Percentiles rank a stretch among this genome's conserved stretches.
Evolutionary conservation across 768 basidiomycete species (phyloP).

Genomic region (Serendipita indica): DNA sequence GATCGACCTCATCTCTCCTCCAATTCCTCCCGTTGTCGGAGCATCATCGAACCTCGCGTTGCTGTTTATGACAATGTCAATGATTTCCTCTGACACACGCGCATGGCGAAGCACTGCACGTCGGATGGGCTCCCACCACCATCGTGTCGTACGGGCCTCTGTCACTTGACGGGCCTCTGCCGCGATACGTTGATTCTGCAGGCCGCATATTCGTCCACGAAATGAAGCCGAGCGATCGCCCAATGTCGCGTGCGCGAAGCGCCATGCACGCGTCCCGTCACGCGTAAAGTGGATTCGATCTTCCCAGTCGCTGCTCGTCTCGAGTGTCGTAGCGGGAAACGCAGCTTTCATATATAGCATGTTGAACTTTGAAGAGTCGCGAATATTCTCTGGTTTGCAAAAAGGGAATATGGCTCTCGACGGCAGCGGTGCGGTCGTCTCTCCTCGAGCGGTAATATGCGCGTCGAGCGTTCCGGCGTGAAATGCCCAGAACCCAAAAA

Average conservation of each 20-base stretch:
- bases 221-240: conserved; percentile 66
- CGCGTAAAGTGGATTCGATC: conserved; percentile 36
- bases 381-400: conserved; percentile 17
- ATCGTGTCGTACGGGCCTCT: conserved; percentile 22
- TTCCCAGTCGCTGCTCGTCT: conserved; percentile 53
- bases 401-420: conserved; percentile 57
- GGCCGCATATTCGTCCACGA: conserved; percentile 47
- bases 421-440: conserved; percentile 35
- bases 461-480: conserved; percentile 43
- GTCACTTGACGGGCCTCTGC: conserved; percentile 50
- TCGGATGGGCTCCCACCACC: conserved; percentile 72
- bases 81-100: conserved; percentile 28
- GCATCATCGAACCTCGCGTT: conserved; percentile 10
- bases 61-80: conserved; percentile 18
- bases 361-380: conserved; percentile 68
- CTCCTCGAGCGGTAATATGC: conserved; percentile 19
- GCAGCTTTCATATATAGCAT: conserved; percentile 57
- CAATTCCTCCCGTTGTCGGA: conserved; percentile 12
- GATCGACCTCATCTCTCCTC: neutral
- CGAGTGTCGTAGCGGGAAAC: conserved; percentile 56
- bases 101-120: conserved; percentile 52
- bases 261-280: conserved; percentile 35
- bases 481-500: conserved; percentile 61
- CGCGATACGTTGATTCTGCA: conserved; percentile 54
- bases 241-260: conserved; percentile 54